Base-by-base conservation (phyloP, 1,284 basidiomycete species). In the Athelia psychrophila region DNA sequence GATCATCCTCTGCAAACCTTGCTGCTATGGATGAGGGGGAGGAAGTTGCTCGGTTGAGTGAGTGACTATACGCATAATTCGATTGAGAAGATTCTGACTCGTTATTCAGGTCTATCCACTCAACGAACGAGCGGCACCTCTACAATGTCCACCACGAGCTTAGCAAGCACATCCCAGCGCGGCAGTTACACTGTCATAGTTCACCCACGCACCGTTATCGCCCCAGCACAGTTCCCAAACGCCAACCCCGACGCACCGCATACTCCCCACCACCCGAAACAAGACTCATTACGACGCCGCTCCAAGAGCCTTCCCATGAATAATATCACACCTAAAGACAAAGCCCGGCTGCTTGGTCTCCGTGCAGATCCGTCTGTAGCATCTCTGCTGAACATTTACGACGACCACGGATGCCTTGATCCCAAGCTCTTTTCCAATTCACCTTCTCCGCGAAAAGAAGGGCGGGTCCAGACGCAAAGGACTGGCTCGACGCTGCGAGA, bases 341-440 rank as follows among this genome's bases (percentile, higher is more conserved):
- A 71, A 57, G 78, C 68, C 51, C 78, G 83, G 16, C 70, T 86
- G 4, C 66, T 78, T n/a, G 70, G 77, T 16, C 74, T 91, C 44
- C 83, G 83, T 46, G 80, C 81, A 42, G 88, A 91, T 54, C 87
- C 88, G 3, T 91, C 88, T 18, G 85, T 91, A 30, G 84, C 76
- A 8, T 89, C 84, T 56, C 68, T 91, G 24, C 67, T 91, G 25
- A 75, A 81, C 50, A 72, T 88, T 60, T 91, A 89, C 58, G 86
- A 91, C 60, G 80, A 86, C 9, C 71, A 86, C 51, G 88, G 88
- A 8, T 76, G 76, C 50, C 71, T 91, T 30, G 74, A 81, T 18
- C 72, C 75, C 1, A 66, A 77, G 42, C 78, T 79, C 4, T 91
- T 91, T 62, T 83, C 84, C 0, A 88, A 87, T 57, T 77, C 80